Evolutionary conservation across 768 basidiomycete genomes (phyloP).

Genomic region (Lactarius deliciosus): DNA sequence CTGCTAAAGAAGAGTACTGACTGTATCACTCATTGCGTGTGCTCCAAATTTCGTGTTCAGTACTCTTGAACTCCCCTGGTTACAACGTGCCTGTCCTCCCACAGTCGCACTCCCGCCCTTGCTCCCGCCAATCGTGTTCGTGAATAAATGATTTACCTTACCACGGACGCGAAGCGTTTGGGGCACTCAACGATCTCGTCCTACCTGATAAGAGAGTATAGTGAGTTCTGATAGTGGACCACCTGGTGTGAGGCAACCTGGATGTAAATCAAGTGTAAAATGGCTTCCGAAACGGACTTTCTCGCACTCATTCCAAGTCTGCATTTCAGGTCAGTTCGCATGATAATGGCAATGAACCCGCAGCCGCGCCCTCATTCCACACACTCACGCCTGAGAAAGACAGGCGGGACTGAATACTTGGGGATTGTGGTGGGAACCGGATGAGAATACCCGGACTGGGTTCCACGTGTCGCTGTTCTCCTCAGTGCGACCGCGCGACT

Average conservation of each 20-base stretch:
- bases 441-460: neutral
- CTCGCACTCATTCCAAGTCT: too few species aligned
- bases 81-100: neutral
- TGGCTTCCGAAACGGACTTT: too few species aligned
- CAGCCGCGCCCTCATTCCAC: too few species aligned
- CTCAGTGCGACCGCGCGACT: too few species aligned
- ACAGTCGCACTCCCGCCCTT: neutral
- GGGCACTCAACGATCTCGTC: neutral
- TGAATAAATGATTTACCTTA: neutral
- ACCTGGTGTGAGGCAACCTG: neutral
- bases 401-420: constrained; percentile 89
- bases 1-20: too few species aligned
- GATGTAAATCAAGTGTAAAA: too few species aligned
- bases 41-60: too few species aligned
- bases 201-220: neutral
- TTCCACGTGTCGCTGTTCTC: too few species aligned
- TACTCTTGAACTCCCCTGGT: too few species aligned
- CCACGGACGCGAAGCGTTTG: neutral
- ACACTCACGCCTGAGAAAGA: constrained; percentile 52
- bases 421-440: constrained; percentile 34
- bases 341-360: too few species aligned
- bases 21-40: neutral
- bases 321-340: too few species aligned
- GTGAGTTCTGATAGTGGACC: neutral
- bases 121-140: neutral